Conservation (phyloP, 2,329 filamentous ascomycete species). For the Paecilomyces variotii region DNA sequence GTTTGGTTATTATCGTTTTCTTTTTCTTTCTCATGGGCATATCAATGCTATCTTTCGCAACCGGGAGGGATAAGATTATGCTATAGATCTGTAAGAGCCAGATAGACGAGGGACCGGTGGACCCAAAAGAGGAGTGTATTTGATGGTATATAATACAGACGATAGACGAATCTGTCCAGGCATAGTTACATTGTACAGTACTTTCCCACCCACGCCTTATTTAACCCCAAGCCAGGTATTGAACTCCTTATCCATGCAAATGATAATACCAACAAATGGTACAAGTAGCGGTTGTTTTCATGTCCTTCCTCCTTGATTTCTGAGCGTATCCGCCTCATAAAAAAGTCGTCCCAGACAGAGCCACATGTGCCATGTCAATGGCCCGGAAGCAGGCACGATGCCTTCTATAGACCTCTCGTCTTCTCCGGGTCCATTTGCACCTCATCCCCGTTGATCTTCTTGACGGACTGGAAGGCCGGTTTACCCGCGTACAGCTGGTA, state of each 20-base stretch:
- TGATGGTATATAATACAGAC: background rate
- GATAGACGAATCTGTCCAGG: background rate
- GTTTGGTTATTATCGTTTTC: background rate
- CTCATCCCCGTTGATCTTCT: conserved; percentile 61
- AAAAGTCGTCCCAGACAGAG: background rate
- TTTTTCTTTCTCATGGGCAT: background rate
- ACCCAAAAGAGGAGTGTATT: background rate
- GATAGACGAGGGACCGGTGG: background rate
- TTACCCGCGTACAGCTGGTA: conserved; percentile 75
- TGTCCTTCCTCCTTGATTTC: background rate
- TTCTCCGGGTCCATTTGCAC: conserved; percentile 41
- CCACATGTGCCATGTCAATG: background rate
- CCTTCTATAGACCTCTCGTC: conserved; percentile 34
- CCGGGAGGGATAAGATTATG: background rate
- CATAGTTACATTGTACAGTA: background rate
- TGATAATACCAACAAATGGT: background rate
- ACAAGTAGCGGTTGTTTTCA: background rate
- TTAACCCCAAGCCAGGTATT: background rate
- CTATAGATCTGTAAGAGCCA: background rate
- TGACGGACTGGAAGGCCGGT: conserved; percentile 59
- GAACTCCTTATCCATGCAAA: conserved; percentile 7
- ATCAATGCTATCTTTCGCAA: background rate
- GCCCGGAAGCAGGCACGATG: too few species aligned
- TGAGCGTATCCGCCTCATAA: background rate
- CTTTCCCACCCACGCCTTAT: background rate